These are phyloP conservation scores for Metschnikowia santaceciliae DNA, from an alignment of 805 yeast species.

Conservation along the genomic window DNA sequence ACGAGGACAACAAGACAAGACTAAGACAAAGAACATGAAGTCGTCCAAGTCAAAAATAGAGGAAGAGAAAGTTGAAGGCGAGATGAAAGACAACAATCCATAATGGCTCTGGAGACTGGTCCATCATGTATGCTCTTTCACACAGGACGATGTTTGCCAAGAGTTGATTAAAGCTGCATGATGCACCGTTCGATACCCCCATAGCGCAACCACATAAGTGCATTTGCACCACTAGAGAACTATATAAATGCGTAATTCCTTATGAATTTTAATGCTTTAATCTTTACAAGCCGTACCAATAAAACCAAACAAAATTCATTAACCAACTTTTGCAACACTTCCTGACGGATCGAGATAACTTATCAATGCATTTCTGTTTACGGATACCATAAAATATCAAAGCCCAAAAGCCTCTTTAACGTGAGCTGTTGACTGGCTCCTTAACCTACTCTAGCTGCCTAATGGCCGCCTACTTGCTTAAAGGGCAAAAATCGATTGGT, in stretches of 20 bases:
- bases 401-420: no score
- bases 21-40: not conserved
- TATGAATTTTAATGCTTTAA: not conserved
- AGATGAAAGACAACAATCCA: no score
- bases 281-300: not conserved
- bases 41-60: not conserved
- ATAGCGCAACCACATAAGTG: not conserved
- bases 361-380: no score
- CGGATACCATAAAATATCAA: no score
- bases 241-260: slow-evolving; percentile 1
- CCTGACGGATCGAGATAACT: no score
- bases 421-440: no score
- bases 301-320: no score
- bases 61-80: no score
- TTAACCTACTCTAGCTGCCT: no score
- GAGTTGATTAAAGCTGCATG: not conserved
- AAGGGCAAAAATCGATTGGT: no score
- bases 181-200: not conserved
- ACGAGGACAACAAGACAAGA: not conserved
- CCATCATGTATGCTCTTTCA: not conserved
- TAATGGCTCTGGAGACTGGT: not conserved
- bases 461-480: no score
- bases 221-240: not conserved
- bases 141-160: not conserved
- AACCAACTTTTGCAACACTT: no score